These are phyloP conservation scores for Dichotomopilus funicola DNA, from an alignment of 2,329 filamentous ascomycete genomes.

Conservation along the genomic window DNA sequence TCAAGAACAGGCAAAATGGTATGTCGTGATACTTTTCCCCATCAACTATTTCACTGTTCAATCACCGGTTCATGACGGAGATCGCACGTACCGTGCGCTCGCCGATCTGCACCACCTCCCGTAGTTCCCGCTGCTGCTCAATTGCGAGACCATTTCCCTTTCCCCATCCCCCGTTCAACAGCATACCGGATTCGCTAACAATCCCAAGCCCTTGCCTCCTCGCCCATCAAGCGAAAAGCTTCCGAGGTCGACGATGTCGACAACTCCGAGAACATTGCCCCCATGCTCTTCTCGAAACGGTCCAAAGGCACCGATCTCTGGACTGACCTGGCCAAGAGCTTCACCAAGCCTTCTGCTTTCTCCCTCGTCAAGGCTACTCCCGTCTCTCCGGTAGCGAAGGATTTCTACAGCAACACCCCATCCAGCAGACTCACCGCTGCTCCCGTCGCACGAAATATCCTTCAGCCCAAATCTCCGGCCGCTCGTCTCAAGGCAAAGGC, in stretches of 20 bases:
- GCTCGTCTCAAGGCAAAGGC: slow-evolving; percentile 39
- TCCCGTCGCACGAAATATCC: slow-evolving; percentile 39
- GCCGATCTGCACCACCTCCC: not conserved
- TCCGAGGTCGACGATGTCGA: slow-evolving; percentile 42
- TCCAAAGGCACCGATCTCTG: slow-evolving; percentile 45
- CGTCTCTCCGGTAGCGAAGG: slow-evolving; percentile 24
- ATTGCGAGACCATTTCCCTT: not conserved
- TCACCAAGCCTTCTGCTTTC: slow-evolving; percentile 42
- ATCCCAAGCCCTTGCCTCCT: slow-evolving; percentile 34
- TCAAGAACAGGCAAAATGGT: slow-evolving; percentile 75
- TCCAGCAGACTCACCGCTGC: slow-evolving; percentile 26
- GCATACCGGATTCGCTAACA: slow-evolving; percentile 23
- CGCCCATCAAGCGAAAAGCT: slow-evolving; percentile 52
- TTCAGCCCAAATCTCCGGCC: slow-evolving; percentile 49
- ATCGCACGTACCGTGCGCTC: not conserved
- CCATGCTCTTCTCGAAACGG: slow-evolving; percentile 50
- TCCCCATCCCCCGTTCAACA: not conserved
- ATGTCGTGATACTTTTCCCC: slow-evolving; percentile 31
- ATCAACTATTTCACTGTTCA: not conserved
- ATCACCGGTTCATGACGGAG: not conserved
- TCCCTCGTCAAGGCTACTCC: slow-evolving; percentile 38
- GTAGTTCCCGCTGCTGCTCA: not conserved
- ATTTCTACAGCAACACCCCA: slow-evolving; percentile 29
- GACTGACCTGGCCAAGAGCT: slow-evolving; percentile 37
- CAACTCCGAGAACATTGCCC: slow-evolving; percentile 58